Conservation (phyloP, 768 basidiomycete species). For the Sporobolomyces pararoseus region DNA sequence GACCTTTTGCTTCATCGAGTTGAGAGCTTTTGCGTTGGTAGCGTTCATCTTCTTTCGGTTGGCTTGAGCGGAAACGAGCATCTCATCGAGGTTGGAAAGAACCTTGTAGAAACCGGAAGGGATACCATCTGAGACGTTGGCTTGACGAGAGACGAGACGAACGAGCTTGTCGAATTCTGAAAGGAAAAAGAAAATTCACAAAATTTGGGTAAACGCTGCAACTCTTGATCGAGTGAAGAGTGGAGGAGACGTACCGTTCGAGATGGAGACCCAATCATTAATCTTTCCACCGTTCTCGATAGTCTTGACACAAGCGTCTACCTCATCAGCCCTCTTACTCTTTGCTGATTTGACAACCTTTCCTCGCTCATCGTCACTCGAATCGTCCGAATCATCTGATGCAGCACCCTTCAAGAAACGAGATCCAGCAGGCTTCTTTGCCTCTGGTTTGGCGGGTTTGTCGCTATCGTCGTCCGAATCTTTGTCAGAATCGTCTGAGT, state of each 20-base stretch:
- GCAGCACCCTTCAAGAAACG: slow-evolving; percentile 56
- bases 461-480: slow-evolving; percentile 58
- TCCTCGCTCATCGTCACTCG: slow-evolving; percentile 59
- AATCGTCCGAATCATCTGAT: slow-evolving; percentile 57
- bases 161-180: slow-evolving; percentile 93
- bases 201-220: background rate
- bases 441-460: slow-evolving; percentile 49
- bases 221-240: background rate
- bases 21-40: slow-evolving; percentile 85
- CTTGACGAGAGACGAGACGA: slow-evolving; percentile 82
- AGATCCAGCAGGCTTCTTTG: slow-evolving; percentile 40
- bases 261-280: slow-evolving; percentile 92
- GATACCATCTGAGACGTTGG: slow-evolving; percentile 76
- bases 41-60: slow-evolving; percentile 94
- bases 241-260: slow-evolving; percentile 62
- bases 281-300: slow-evolving; percentile 95
- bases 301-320: slow-evolving; percentile 81
- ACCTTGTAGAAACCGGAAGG: slow-evolving; percentile 80
- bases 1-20: slow-evolving; percentile 96
- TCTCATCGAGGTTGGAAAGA: slow-evolving; percentile 67
- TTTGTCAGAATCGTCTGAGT: slow-evolving; percentile 62
- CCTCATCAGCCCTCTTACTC: slow-evolving; percentile 87
- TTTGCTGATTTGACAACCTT: slow-evolving; percentile 81
- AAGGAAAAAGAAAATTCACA: background rate
- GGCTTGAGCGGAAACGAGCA: slow-evolving; percentile 69